phyloP scores from a whole-genome alignment of 2,329 filamentous ascomycete genomes.

The Clonostachys rhizophaga region DNA sequence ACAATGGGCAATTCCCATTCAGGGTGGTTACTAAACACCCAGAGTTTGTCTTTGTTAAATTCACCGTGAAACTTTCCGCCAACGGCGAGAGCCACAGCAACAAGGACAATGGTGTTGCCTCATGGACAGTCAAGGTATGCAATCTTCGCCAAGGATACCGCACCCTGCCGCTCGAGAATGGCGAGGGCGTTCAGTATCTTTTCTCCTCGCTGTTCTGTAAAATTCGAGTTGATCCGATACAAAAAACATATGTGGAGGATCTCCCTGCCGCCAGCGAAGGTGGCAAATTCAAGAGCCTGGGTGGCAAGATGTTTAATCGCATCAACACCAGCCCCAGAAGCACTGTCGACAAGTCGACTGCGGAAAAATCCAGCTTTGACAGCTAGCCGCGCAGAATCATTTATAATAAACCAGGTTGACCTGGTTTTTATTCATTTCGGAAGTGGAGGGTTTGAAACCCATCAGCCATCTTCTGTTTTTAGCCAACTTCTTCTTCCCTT shows the following conservation, averaged over 20 bases:
- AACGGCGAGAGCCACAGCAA: constrained; percentile 65
- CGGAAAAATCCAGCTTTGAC: constrained; percentile 42
- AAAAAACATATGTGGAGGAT: constrained; percentile 48
- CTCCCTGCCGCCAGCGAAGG: constrained; percentile 31
- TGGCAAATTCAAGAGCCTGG: constrained; percentile 51
- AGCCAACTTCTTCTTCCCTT: no score
- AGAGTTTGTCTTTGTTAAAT: constrained; percentile 88
- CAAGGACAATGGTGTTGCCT: constrained; percentile 65
- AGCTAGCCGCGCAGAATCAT: constrained; percentile 8
- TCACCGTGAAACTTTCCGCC: constrained; percentile 82
- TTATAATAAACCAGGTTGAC: no score
- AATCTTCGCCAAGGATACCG: constrained; percentile 90
- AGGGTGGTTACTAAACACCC: constrained; percentile 90
- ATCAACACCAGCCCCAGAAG: constrained; percentile 44
- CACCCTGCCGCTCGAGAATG: constrained; percentile 83
- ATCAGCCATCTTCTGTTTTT: no score
- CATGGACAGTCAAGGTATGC: constrained; percentile 87
- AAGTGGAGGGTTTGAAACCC: no score
- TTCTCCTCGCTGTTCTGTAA: constrained; percentile 94
- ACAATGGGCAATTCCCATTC: constrained; percentile 70
- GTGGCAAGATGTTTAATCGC: constrained; percentile 54
- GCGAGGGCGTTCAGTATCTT: constrained; percentile 85
- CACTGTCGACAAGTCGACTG: constrained; percentile 47
- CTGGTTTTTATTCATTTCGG: no score
- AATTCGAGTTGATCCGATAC: constrained; percentile 62